These are phyloP conservation scores for Cryphonectria radicalis DNA, from an alignment of 2,329 filamentous ascomycete genomes.

Conservation along the genomic window DNA sequence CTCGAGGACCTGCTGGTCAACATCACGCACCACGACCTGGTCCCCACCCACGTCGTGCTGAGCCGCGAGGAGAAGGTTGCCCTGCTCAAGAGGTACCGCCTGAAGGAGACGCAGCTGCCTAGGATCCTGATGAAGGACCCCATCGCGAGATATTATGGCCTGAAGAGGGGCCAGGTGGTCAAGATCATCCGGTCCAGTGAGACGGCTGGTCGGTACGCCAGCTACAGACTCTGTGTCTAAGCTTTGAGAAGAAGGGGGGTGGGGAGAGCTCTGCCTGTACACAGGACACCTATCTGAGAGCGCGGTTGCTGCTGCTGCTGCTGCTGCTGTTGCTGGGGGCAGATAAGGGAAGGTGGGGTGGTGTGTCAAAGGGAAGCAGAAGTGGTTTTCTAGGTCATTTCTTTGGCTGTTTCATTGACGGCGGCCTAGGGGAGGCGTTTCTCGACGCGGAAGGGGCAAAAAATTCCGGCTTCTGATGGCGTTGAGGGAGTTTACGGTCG, in stretches of 20 bases:
- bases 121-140: constrained; percentile 91
- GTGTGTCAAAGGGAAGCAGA: background rate
- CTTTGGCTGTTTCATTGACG: constrained; percentile 7
- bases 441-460: constrained; percentile 18
- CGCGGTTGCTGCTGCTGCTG: background rate
- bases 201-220: constrained; percentile 94
- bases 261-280: background rate
- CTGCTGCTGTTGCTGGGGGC: no score
- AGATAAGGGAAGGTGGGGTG: no score
- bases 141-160: constrained; percentile 86
- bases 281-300: background rate
- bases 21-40: constrained; percentile 96
- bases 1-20: constrained; percentile 97
- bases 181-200: constrained; percentile 97
- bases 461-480: constrained; percentile 4
- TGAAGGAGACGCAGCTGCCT: constrained; percentile 97
- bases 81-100: constrained; percentile 83
- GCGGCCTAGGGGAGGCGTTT: constrained; percentile 19
- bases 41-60: constrained; percentile 89
- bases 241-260: background rate
- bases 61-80: constrained; percentile 88
- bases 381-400: constrained; percentile 5
- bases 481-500: constrained; percentile 7
- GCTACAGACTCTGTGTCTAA: constrained; percentile 77
- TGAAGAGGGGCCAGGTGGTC: constrained; percentile 91